These are phyloP conservation scores for Fusarium hainanense DNA, from an alignment of 2,329 filamentous ascomycete genomes.

Conservation along the genomic window DNA sequence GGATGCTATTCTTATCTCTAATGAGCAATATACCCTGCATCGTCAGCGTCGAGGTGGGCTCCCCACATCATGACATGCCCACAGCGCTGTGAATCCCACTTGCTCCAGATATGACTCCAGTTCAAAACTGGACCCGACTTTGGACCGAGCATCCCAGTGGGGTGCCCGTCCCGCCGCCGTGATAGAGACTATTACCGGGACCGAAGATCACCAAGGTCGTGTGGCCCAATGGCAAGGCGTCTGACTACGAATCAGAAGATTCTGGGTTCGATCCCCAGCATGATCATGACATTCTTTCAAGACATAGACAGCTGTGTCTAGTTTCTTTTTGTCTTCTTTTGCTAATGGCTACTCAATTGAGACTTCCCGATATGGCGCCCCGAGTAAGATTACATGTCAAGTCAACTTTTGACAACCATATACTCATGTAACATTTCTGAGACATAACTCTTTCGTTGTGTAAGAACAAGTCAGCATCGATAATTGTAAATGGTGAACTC, in stretches of 20 bases:
- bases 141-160: not conserved
- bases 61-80: no score
- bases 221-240: slow-evolving; percentile 45
- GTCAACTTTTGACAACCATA: no score
- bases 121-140: not conserved
- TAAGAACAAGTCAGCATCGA: no score
- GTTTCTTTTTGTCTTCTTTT: not conserved
- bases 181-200: not conserved
- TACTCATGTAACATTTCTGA: no score
- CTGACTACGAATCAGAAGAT: slow-evolving; percentile 48
- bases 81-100: not conserved
- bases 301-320: fast-evolving
- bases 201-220: slow-evolving; percentile 3
- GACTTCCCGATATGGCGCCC: no score
- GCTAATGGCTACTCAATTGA: fast-evolving
- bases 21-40: no score
- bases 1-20: not conserved
- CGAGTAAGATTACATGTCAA: no score
- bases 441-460: not conserved
- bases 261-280: slow-evolving; percentile 46
- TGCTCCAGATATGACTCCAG: not conserved
- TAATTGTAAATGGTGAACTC: no score
- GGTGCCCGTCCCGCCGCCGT: fast-evolving
- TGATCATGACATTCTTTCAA: slow-evolving; percentile 6
- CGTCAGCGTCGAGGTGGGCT: no score